Percentiles rank a stretch among this genome's conserved stretches.
phyloP scores from a whole-genome alignment of 352 stramenopile species.

The Phytopythium ostracodes region DNA sequence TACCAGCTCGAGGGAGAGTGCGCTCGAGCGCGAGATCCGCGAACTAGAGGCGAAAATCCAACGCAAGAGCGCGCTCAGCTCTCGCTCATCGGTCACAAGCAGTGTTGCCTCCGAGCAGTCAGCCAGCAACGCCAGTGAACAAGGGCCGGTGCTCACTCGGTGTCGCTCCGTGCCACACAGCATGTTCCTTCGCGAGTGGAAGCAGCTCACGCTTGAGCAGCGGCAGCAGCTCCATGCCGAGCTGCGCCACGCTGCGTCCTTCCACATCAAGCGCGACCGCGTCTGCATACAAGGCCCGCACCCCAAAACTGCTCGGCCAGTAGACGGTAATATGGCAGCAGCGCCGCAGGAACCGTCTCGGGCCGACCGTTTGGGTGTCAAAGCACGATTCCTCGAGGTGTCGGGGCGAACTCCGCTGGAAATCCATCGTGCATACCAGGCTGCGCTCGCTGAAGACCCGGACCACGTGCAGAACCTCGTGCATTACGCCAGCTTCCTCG shows the following conservation, averaged over 20 bases:
- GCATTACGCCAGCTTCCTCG: slow-evolving; percentile 40
- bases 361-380: slow-evolving; percentile 39
- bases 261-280: slow-evolving; percentile 31
- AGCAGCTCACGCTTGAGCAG: slow-evolving; percentile 17
- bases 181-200: slow-evolving; percentile 29
- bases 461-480: slow-evolving; percentile 28
- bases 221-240: slow-evolving; percentile 23
- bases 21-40: slow-evolving; percentile 17
- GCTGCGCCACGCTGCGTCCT: slow-evolving; percentile 22
- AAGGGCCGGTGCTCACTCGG: slow-evolving; percentile 19
- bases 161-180: slow-evolving; percentile 26
- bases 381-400: slow-evolving; percentile 40
- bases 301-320: background rate
- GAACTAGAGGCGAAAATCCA: slow-evolving; percentile 14
- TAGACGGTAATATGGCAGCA: too few species aligned
- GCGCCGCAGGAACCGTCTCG: slow-evolving; percentile 10
- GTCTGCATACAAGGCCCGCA: slow-evolving; percentile 8
- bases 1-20: slow-evolving; percentile 10
- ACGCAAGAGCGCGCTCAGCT: background rate
- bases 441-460: slow-evolving; percentile 24
- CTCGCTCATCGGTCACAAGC: background rate
- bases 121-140: background rate
- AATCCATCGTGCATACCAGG: slow-evolving; percentile 24
- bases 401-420: slow-evolving; percentile 16
- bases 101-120: background rate